Percentiles rank a stretch among this genome's conserved stretches.
These are phyloP conservation scores for Sungouiella thailandica DNA, from an alignment of 805 yeast genomes.

Conservation along the genomic window DNA sequence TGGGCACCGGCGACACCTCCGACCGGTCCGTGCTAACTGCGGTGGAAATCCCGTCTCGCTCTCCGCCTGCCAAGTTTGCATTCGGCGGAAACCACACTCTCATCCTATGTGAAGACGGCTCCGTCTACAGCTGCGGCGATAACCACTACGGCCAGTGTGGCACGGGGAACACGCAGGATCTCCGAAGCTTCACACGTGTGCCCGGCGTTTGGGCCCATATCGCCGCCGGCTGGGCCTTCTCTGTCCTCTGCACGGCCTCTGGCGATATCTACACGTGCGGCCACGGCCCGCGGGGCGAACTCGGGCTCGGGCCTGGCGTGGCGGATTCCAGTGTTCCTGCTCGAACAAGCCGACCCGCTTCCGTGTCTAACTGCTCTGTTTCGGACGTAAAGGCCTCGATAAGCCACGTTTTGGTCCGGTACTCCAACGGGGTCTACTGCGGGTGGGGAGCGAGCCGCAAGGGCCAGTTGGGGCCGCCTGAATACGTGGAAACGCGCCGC, in stretches of 20 bases:
- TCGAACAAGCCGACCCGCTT: too few species aligned
- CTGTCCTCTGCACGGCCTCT: slow-evolving; percentile 42
- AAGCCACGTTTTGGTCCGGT: slow-evolving; percentile 38
- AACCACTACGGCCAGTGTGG: slow-evolving; percentile 55
- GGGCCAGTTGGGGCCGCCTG: slow-evolving; percentile 43
- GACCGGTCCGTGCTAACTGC: too few species aligned
- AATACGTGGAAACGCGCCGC: not conserved
- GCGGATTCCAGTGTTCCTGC: too few species aligned
- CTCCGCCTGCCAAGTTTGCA: slow-evolving; percentile 31
- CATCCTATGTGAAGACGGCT: slow-evolving; percentile 49
- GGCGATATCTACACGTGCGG: slow-evolving; percentile 54
- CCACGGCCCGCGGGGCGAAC: slow-evolving; percentile 65
- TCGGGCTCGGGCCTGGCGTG: slow-evolving; percentile 44
- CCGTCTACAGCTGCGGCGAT: slow-evolving; percentile 55
- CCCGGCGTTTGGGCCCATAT: slow-evolving; percentile 39
- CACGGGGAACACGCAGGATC: not conserved
- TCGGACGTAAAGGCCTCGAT: slow-evolving; percentile 42
- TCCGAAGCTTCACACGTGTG: slow-evolving; percentile 14
- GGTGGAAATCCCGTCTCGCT: too few species aligned
- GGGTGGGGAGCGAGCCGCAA: slow-evolving; percentile 71
- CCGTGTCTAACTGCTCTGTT: too few species aligned
- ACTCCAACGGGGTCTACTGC: slow-evolving; percentile 39
- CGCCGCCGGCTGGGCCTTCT: slow-evolving; percentile 79
- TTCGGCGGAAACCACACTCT: slow-evolving; percentile 90
- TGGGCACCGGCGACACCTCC: slow-evolving; percentile 58